A percentile compares a stretch with the other conserved stretches of the same genome.
Evolutionary conservation across 2,329 filamentous ascomycete genomes (phyloP).

Genomic region (Fusarium subtropicale): DNA sequence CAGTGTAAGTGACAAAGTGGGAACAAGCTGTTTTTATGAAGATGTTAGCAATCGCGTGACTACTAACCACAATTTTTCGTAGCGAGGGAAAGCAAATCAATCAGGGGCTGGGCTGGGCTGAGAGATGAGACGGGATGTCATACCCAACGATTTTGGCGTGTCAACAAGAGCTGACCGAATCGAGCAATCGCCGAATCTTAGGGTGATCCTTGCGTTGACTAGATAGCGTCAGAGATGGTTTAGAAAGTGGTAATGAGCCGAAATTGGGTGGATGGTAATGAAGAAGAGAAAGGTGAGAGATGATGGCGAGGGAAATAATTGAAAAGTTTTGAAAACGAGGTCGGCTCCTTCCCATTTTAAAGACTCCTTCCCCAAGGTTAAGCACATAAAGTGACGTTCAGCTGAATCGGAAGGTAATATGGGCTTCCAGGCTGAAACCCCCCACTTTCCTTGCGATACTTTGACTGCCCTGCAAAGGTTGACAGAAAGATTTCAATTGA

Average conservation of each 20-base stretch:
- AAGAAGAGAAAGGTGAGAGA: neutral
- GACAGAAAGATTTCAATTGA: conserved; percentile 8
- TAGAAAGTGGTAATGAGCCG: neutral
- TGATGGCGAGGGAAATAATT: neutral
- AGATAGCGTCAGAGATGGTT: conserved; percentile 16
- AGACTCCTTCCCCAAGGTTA: neutral
- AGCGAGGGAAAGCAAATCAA: conserved; percentile 16
- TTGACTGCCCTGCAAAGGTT: neutral
- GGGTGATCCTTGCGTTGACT: conserved; percentile 25
- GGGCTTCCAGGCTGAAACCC: conserved; percentile 35
- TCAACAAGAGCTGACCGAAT: conserved; percentile 38
- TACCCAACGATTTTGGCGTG: conserved; percentile 33
- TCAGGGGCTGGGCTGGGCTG: conserved; percentile 43
- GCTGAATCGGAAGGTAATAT: conserved; percentile 32
- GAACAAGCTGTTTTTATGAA: conserved; percentile 15
- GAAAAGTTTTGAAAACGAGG: conserved; percentile 12
- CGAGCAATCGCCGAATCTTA: conserved; percentile 44
- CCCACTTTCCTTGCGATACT: conserved; percentile 19
- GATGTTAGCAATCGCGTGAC: conserved; percentile 29
- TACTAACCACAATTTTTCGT: neutral
- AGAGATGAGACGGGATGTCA: conserved; percentile 15
- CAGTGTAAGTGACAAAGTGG: neutral
- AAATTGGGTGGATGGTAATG: conserved; percentile 7
- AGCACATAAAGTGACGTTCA: conserved; percentile 26
- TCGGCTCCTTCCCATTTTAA: conserved; percentile 36